Evolutionary conservation across 768 basidiomycete species (phyloP).

Genomic region (Russula ochroleuca): DNA sequence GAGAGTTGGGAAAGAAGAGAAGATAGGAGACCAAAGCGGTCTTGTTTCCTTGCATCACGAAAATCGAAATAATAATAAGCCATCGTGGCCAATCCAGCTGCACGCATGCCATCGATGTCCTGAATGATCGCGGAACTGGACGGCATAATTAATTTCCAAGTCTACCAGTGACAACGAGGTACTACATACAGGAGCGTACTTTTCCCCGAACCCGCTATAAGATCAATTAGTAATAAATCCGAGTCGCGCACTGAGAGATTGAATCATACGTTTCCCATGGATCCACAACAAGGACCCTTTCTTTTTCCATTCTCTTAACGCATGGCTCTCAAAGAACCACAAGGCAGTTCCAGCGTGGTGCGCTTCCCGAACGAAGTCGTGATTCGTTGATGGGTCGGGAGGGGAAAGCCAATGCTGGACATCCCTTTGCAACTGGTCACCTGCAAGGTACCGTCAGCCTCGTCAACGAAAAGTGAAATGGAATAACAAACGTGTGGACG

Average conservation of each 20-base stretch:
- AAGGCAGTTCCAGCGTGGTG: background rate
- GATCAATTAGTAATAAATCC: background rate
- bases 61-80: background rate
- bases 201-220: conserved; percentile 6
- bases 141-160: background rate
- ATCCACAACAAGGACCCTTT: too few species aligned
- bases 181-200: conserved; percentile 3
- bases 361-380: background rate
- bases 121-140: background rate
- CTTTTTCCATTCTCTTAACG: background rate
- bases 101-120: background rate
- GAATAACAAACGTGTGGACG: background rate
- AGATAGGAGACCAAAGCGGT: background rate
- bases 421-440: background rate
- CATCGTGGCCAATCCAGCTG: conserved; percentile 1
- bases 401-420: background rate
- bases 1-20: conserved; percentile 9
- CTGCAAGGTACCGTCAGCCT: background rate
- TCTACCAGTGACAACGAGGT: too few species aligned
- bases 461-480: too few species aligned
- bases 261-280: too few species aligned
- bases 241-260: too few species aligned
- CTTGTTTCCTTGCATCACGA: background rate
- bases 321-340: background rate
- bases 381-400: background rate